Percentiles rank a stretch among this genome's conserved stretches.
Conservation (phyloP, 208 protist species). For the Strigomonas galati region DNA sequence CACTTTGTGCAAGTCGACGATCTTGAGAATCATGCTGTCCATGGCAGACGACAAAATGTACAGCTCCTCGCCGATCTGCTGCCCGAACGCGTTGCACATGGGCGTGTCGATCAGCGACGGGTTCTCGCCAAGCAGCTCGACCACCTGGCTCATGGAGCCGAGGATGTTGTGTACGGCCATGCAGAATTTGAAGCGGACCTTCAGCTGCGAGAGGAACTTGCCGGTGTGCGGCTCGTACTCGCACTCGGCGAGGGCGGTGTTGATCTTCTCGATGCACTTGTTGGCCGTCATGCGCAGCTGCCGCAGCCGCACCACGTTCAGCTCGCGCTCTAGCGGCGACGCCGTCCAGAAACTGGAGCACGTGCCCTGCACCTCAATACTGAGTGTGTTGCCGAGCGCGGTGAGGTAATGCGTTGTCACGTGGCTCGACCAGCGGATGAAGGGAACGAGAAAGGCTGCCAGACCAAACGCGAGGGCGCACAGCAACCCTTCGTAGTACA, state of each 20-base stretch:
- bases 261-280: conserved; percentile 67
- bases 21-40: conserved; percentile 90
- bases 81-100: conserved; percentile 71
- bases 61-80: conserved; percentile 70
- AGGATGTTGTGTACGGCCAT: conserved; percentile 76
- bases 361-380: conserved; percentile 83
- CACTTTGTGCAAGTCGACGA: conserved; percentile 70
- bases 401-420: conserved; percentile 74
- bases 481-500: conserved; percentile 76
- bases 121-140: conserved; percentile 73
- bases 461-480: conserved; percentile 72
- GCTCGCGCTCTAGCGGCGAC: conserved; percentile 74
- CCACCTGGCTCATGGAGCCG: conserved; percentile 71
- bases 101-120: conserved; percentile 71
- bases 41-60: conserved; percentile 80
- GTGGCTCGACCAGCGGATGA: conserved; percentile 85
- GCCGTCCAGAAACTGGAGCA: conserved; percentile 81
- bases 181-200: conserved; percentile 67
- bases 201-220: conserved; percentile 54
- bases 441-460: conserved; percentile 77
- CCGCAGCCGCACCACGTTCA: conserved; percentile 79
- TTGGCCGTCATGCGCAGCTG: conserved; percentile 74
- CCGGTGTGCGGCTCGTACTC: conserved; percentile 82
- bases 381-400: conserved; percentile 75
- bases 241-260: conserved; percentile 60